Conservation (phyloP, 2,329 filamentous ascomycete genomes). For the Trichocomaceae sp. region DNA sequence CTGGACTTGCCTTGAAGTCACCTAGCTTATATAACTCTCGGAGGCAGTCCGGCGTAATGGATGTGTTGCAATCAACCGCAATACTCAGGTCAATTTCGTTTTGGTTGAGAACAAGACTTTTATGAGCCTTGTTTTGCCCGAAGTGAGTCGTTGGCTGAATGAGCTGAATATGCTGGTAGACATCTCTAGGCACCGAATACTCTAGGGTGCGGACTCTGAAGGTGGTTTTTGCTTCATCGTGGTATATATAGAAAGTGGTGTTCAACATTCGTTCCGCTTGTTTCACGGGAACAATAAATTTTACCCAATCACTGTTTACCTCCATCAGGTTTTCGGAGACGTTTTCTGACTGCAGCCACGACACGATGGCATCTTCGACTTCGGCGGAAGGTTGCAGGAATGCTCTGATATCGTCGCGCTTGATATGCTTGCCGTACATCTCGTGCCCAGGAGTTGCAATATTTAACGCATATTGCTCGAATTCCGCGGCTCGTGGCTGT, state of each 20-base stretch:
- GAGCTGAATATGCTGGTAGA: slow-evolving; percentile 52
- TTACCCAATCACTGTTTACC: slow-evolving; percentile 55
- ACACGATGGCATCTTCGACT: slow-evolving; percentile 44
- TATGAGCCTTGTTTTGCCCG: slow-evolving; percentile 43
- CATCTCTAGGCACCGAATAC: slow-evolving; percentile 55
- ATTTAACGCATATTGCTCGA: slow-evolving; percentile 55
- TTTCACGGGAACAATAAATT: slow-evolving; percentile 38
- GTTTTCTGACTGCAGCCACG: slow-evolving; percentile 51
- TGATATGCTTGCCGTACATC: slow-evolving; percentile 57
- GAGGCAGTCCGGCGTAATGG: slow-evolving; percentile 46
- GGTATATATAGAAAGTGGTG: slow-evolving; percentile 53
- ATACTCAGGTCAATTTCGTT: slow-evolving; percentile 15
- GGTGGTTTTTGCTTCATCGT: slow-evolving; percentile 37
- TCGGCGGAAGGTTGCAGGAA: slow-evolving; percentile 48
- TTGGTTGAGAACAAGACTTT: slow-evolving; percentile 26
- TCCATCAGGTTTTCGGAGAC: slow-evolving; percentile 43
- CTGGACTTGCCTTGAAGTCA: slow-evolving; percentile 33
- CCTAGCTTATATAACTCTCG: slow-evolving; percentile 44
- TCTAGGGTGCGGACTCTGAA: slow-evolving; percentile 49
- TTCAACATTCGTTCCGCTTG: slow-evolving; percentile 51
- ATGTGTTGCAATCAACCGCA: slow-evolving; percentile 31
- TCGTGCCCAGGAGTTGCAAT: slow-evolving; percentile 55
- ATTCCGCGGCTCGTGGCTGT: slow-evolving; percentile 44
- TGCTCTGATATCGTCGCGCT: slow-evolving; percentile 51
- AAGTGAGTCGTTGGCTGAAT: slow-evolving; percentile 63